Evolutionary conservation across 305 asterid genomes (phyloP).

Genomic region (Plantago rigida): DNA sequence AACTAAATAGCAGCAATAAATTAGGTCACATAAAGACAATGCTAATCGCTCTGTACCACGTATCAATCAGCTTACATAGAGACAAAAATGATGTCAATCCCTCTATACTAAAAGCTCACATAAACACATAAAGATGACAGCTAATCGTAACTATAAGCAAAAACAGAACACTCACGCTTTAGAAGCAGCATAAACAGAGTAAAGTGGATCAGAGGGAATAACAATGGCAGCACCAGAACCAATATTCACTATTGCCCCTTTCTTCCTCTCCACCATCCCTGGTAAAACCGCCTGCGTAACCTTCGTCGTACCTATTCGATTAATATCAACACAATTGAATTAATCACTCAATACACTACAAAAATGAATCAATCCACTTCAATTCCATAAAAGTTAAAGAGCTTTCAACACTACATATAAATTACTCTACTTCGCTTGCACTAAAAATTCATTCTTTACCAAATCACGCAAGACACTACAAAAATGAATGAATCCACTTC

Average conservation of each 20-base stretch:
- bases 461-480: too few relatives aligned
- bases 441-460: too few relatives aligned
- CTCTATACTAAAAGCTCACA: not conserved
- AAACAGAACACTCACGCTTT: constrained; percentile 36
- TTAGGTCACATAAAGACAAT: not conserved
- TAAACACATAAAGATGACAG: not conserved
- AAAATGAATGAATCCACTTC: too few relatives aligned
- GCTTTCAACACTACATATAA: too few relatives aligned
- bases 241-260: constrained; percentile 52
- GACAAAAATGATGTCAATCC: not conserved
- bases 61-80: not conserved
- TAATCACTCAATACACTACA: too few relatives aligned
- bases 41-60: not conserved
- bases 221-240: constrained; percentile 55
- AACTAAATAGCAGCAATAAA: not conserved
- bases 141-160: not conserved
- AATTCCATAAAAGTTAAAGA: too few relatives aligned
- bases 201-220: constrained; percentile 54
- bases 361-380: too few relatives aligned
- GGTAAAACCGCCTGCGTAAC: constrained; percentile 50
- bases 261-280: constrained; percentile 51
- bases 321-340: too few relatives aligned
- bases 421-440: too few relatives aligned
- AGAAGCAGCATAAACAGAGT: constrained; percentile 50
- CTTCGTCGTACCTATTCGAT: constrained; percentile 32